These are phyloP conservation scores for Penicillium daleae DNA, from an alignment of 495 filamentous ascomycete species.

Conservation along the genomic window DNA sequence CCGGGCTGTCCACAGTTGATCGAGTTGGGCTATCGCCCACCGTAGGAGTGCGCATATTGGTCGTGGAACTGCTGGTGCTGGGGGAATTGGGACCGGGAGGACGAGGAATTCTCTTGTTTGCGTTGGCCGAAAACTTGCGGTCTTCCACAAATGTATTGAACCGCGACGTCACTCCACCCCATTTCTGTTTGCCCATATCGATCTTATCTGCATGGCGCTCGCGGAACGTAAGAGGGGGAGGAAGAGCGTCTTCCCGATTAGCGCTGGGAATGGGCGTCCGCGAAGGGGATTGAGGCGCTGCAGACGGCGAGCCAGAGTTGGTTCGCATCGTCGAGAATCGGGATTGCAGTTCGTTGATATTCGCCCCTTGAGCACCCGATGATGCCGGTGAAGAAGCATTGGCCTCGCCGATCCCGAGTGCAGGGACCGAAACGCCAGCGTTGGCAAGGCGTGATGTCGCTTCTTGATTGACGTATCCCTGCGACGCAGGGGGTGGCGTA, in stretches of 20 bases:
- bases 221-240: conserved; percentile 52
- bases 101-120: conserved; percentile 36
- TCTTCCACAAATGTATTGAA: conserved; percentile 43
- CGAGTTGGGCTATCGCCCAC: neutral
- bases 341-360: conserved; percentile 68
- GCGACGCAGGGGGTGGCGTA: conserved; percentile 30
- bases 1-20: conserved; percentile 14
- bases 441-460: conserved; percentile 69
- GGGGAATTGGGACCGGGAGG: conserved; percentile 28
- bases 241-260: conserved; percentile 9
- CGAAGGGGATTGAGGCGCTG: conserved; percentile 37
- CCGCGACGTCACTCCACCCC: conserved; percentile 51
- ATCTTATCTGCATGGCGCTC: conserved; percentile 65
- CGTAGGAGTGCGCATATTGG: conserved; percentile 14
- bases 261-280: conserved; percentile 59
- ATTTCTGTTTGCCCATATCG: conserved; percentile 63
- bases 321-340: conserved; percentile 64
- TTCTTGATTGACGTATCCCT: conserved; percentile 66
- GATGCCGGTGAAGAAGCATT: conserved; percentile 12
- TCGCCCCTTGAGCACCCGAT: conserved; percentile 22
- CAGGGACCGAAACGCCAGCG: conserved; percentile 83
- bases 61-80: neutral
- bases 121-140: conserved; percentile 36
- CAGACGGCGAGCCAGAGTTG: conserved; percentile 25
- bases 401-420: conserved; percentile 67